Conservation (phyloP, 495 filamentous ascomycete species). For the Talaromyces thailandensis region DNA sequence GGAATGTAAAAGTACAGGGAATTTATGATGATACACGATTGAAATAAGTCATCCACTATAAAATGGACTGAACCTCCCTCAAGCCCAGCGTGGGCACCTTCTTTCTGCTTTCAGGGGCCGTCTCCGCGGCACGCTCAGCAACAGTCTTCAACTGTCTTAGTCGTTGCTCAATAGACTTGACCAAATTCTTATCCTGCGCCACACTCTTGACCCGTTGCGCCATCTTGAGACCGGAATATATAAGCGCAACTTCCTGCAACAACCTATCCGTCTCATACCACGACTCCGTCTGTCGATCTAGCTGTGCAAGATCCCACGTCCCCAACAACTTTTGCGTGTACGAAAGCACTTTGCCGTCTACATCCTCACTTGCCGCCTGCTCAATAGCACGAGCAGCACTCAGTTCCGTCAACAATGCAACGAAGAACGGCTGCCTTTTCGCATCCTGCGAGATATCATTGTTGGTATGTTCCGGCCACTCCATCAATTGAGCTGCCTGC, state of each 20-base stretch:
- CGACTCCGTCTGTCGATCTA: slow-evolving; percentile 9
- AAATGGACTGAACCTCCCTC: background rate
- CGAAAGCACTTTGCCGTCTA: slow-evolving; percentile 20
- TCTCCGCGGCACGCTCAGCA: slow-evolving; percentile 14
- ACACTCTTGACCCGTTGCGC: slow-evolving; percentile 14
- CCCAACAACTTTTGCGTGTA: slow-evolving; percentile 30
- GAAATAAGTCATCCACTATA: background rate
- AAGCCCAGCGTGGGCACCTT: slow-evolving; percentile 12
- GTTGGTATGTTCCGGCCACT: slow-evolving; percentile 33
- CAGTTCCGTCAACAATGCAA: slow-evolving; percentile 37
- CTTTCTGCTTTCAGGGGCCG: slow-evolving; percentile 12
- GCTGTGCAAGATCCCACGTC: slow-evolving; percentile 16
- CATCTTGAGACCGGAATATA: slow-evolving; percentile 25
- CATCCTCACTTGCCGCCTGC: slow-evolving; percentile 20
- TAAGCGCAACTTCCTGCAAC: slow-evolving; percentile 21
- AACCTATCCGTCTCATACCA: slow-evolving; percentile 12
- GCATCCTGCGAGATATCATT: slow-evolving; percentile 16
- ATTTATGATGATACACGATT: background rate
- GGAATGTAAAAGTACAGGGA: background rate
- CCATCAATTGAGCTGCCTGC: slow-evolving; percentile 41
- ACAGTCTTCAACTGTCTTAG: slow-evolving; percentile 12
- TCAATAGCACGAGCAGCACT: slow-evolving; percentile 28
- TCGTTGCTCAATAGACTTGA: slow-evolving; percentile 12
- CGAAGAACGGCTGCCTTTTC: slow-evolving; percentile 27
- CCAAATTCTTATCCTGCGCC: slow-evolving; percentile 7